Evolutionary conservation across 2,329 filamentous ascomycete species (phyloP), one percentile per base, ranked within the genome.

Genomic region (Chaetomium strumarium): DNA sequence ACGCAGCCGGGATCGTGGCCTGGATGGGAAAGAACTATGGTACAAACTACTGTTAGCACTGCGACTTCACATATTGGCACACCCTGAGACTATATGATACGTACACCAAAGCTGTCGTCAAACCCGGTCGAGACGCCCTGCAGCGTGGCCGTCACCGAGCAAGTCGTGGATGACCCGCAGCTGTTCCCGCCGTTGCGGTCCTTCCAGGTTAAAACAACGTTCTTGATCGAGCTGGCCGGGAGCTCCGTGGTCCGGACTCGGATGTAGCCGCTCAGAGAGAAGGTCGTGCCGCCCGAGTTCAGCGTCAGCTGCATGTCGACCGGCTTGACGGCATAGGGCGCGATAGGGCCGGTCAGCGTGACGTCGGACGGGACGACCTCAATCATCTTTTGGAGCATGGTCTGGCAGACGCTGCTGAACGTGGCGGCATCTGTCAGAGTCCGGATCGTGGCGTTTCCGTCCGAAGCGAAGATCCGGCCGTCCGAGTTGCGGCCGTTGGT

Each of bases 301-400:
- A 84, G 68, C 0, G 75, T 75, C 36, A 84, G 71, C 61, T 82
- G 78, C 59, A 83, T 65, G 46, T 73, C 70, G 47, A 78, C 76
- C 3, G 81, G 81, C 68, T 84, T 85, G 60, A 83, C 73, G 14
- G 72, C 72, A 64, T 84, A 84, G 0, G 80, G 78, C 10, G 67
- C 65, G 51, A 84, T 74, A 2, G 76, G 70, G 45, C 75, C 75
- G 0, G 75, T 74, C 3, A 84, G 72, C 0, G 67, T 68, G 3
- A 81, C 76, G 3, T 69, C 70, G 2, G 66, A 62, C 2, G 80
- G 80, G 0, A 84, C 79, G 4, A 75, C 71, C n/a, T 85, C 78
- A 53, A 84, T 80, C 80, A 84, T 78, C 62, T 76, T 77, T 62
- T 80, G 76, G 37, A 84, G 66, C 16, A 83, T 71, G 4, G 64